Base-by-base conservation (phyloP, 306 rosid species). In the Vicia sativa region DNA sequence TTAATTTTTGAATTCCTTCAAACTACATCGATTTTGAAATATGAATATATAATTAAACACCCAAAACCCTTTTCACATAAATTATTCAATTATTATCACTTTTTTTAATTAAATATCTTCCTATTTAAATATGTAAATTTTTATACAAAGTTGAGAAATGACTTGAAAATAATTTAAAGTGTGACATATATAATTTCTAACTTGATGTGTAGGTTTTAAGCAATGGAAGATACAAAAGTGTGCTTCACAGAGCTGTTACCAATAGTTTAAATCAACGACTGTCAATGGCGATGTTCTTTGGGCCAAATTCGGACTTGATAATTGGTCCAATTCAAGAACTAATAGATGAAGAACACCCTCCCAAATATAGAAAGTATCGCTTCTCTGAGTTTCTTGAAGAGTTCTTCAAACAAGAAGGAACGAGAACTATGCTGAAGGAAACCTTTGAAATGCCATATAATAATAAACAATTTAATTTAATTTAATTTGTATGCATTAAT, bases 171-270 rank as follows among this genome's bases (percentile, higher is more conserved):
- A 37, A 23, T 48, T 0, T 21, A 10, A 13, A 12, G 5, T 4
- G 9, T 34, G 9, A 8, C 2, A 23, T 10, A 35, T 38, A 37
- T 7, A 2, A 26, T 43, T 34, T 34, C 1, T 3, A 11, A 15
- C 0, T 21, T 44, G 0, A 4, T 45, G 6, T 43, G 10, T 25
- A 82, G 90, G 86, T 78, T 16, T 23, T 80, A 11, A 80, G 86
- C 35, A 85, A 80, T 73, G 90, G 83, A 74, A 79, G 88, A 67
- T 85, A 68, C 18, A 81, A 62, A 42, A 87, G 88, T 4, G 88
- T 85, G 38, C 77, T 61, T 58, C 87, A 85, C 13, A 81, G 84
- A 72, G 88, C 60, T 1, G 88, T 82, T 15, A 80, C 85, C 29
- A 85, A 85, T 72, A 70, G 68, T 19, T 7, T 29, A 38, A 49